These are phyloP conservation scores for Symbiodinium natans DNA, from an alignment of 73 alveolate species.

Conservation along the genomic window DNA sequence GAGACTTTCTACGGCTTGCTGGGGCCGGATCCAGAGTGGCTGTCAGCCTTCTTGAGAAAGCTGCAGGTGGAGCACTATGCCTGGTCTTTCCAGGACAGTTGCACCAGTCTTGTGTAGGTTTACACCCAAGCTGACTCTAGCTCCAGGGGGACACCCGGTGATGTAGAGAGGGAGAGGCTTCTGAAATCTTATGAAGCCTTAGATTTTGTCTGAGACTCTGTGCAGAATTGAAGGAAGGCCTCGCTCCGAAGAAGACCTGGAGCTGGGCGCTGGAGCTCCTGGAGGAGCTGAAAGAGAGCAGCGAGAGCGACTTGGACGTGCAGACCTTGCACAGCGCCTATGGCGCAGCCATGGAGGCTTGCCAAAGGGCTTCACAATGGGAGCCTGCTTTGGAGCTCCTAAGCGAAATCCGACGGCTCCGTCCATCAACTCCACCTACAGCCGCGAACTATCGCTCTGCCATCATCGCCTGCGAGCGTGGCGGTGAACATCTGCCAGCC, in stretches of 20 bases:
- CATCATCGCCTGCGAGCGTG: conserved; percentile 73
- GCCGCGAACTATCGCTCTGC: conserved; percentile 62
- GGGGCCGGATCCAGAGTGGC: conserved; percentile 87
- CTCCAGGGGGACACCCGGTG: too few species aligned
- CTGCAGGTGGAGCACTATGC: conserved; percentile 82
- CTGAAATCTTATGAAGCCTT: too few species aligned
- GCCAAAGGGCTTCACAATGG: conserved; percentile 89
- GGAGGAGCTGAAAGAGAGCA: conserved; percentile 41
- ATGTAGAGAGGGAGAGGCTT: too few species aligned
- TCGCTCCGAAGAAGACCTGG: conserved; percentile 32
- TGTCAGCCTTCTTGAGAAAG: conserved; percentile 60
- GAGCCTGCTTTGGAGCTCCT: conserved; percentile 77
- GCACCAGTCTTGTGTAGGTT: background rate
- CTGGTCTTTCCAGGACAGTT: conserved; percentile 45
- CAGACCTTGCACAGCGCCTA: background rate
- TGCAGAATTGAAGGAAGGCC: background rate
- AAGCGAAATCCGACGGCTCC: background rate
- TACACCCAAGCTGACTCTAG: too few species aligned
- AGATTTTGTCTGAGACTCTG: too few species aligned
- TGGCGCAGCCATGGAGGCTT: conserved; percentile 31
- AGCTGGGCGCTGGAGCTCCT: conserved; percentile 90
- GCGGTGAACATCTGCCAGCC: conserved; percentile 38
- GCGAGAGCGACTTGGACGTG: background rate
- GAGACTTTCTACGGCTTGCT: conserved; percentile 77
- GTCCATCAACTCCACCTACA: background rate